A percentile compares a stretch with the other conserved stretches of the same genome.
phyloP scores from a whole-genome alignment of 805 yeast species.

The Candida manassasensis region DNA sequence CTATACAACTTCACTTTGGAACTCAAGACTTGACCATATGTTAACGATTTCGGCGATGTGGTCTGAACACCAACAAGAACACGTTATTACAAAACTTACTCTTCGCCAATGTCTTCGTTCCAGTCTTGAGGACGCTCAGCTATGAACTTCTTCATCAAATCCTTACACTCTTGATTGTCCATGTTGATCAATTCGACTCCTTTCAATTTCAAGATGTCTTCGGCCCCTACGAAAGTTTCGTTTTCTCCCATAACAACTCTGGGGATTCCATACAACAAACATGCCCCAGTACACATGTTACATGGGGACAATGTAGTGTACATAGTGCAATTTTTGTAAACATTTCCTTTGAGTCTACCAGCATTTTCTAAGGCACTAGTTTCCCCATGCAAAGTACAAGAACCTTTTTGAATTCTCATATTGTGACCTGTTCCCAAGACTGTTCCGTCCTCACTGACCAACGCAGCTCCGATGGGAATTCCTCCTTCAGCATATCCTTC shows the following conservation, averaged over 20 bases:
- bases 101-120: constrained; percentile 76
- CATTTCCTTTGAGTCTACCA: constrained; percentile 77
- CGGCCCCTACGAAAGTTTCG: constrained; percentile 77
- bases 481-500: constrained; percentile 80
- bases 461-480: constrained; percentile 80
- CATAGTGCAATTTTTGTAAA: constrained; percentile 81
- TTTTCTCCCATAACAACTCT: constrained; percentile 90
- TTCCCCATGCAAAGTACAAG: constrained; percentile 89
- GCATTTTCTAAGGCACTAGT: constrained; percentile 85
- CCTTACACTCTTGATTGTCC: constrained; percentile 57
- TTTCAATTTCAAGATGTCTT: constrained; percentile 58
- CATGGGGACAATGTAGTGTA: constrained; percentile 94
- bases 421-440: constrained; percentile 89
- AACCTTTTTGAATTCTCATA: constrained; percentile 77
- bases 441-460: constrained; percentile 69
- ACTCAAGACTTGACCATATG: too few species aligned
- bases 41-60: too few species aligned
- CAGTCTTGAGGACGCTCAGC: constrained; percentile 71
- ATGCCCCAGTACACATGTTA: constrained; percentile 93
- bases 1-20: too few species aligned
- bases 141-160: constrained; percentile 75
- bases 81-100: constrained; percentile 5
- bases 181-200: constrained; percentile 72
- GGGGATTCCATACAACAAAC: constrained; percentile 79
- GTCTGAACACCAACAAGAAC: too few species aligned